A percentile compares a stretch with the other conserved stretches of the same genome.
These are phyloP conservation scores for Basidiobolus meristosporus DNA, from an alignment of 371 early-diverging fungal species.

Conservation along the genomic window DNA sequence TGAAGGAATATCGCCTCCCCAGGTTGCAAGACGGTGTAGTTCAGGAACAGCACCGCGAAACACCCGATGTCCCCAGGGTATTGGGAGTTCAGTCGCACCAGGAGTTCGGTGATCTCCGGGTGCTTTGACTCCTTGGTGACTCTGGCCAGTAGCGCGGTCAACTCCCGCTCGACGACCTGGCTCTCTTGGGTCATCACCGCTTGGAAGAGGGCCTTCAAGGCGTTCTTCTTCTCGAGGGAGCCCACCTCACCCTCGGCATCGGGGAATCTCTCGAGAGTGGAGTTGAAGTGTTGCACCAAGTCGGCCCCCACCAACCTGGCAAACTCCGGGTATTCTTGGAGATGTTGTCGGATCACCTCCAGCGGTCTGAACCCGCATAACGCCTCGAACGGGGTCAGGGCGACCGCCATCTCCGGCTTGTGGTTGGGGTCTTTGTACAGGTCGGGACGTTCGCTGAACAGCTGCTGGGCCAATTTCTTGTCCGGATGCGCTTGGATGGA, in stretches of 20 bases:
- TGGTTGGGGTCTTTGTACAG: conserved; percentile 83
- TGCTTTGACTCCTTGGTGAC: conserved; percentile 4
- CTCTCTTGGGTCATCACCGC: conserved; percentile 41
- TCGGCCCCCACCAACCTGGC: conserved; percentile 32
- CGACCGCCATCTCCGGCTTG: conserved; percentile 97
- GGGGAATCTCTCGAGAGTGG: conserved; percentile 2
- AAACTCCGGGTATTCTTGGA: conserved; percentile 61
- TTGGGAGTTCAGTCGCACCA: conserved; percentile 54
- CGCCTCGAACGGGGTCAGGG: conserved; percentile 86
- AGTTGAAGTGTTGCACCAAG: conserved; percentile 12
- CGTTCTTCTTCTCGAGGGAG: background rate
- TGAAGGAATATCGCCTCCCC: conserved; percentile 89
- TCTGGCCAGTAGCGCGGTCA: conserved; percentile 28
- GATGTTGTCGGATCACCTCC: conserved; percentile 41
- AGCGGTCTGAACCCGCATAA: conserved; percentile 88
- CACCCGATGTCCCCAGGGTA: conserved; percentile 86
- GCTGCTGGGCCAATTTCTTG: conserved; percentile 54
- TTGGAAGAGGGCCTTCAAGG: conserved; percentile 26
- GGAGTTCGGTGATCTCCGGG: conserved; percentile 18
- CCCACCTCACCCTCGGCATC: too few species aligned
- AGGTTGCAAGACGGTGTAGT: conserved; percentile 57
- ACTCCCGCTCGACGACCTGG: conserved; percentile 19
- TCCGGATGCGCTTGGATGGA: conserved; percentile 98
- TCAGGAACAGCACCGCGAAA: conserved; percentile 74
- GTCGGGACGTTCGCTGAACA: conserved; percentile 51